Conservation (phyloP, 257 asterid genomes). For the Solanum chmielewskii region DNA sequence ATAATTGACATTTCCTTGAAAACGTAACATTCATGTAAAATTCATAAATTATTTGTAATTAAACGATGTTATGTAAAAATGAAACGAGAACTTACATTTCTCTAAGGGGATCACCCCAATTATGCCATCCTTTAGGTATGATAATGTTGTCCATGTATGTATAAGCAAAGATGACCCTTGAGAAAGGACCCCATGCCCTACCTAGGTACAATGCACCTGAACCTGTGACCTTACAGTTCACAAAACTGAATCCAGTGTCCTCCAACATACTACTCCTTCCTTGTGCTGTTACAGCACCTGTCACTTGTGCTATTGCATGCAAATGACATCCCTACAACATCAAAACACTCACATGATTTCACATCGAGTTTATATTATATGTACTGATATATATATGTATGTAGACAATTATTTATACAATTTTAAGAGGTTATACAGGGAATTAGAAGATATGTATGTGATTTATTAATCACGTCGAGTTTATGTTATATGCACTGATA, state of each 20-base stretch:
- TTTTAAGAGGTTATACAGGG: neutral
- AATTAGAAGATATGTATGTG: neutral
- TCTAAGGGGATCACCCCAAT: slow-evolving; percentile 91
- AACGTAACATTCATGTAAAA: no score
- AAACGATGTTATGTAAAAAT: neutral
- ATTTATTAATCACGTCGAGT: neutral
- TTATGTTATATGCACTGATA: neutral
- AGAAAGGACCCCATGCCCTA: slow-evolving; percentile 98
- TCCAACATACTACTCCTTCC: slow-evolving; percentile 66
- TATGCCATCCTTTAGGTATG: slow-evolving; percentile 91
- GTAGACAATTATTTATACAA: neutral
- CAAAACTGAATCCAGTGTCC: slow-evolving; percentile 76
- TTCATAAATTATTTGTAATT: neutral
- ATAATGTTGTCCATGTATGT: slow-evolving; percentile 89
- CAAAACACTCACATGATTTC: neutral
- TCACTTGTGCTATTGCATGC: slow-evolving; percentile 72
- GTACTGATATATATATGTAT: neutral
- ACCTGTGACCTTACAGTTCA: slow-evolving; percentile 84
- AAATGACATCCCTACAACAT: slow-evolving; percentile 48
- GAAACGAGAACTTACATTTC: slow-evolving; percentile 47
- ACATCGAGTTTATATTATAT: neutral
- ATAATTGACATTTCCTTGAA: neutral
- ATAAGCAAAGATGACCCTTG: slow-evolving; percentile 80
- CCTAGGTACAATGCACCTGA: slow-evolving; percentile 92
- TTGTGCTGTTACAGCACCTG: slow-evolving; percentile 90